Base-by-base conservation (phyloP, 768 basidiomycete species). In the Lactarius quietus region DNA sequence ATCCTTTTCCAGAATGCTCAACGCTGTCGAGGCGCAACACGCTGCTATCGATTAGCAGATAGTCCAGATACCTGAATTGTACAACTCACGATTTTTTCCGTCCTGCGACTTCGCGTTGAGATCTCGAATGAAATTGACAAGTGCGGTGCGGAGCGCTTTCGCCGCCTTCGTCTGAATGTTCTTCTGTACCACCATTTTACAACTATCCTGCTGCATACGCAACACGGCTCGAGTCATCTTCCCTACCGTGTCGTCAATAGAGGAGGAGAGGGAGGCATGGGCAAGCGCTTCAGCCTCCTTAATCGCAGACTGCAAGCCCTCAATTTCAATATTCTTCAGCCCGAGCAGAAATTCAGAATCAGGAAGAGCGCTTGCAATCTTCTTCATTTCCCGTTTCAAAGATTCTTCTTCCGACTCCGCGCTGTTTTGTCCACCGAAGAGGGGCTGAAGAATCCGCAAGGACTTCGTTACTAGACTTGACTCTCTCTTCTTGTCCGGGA, bases 321-420 rank as follows among this genome's bases (percentile, higher is more conserved):
- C 31, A 9, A 43, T 31, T 17, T 56, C 59, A 7, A 67, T 31
- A 31, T 6, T 18, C 14, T 51, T 45, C 36, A 69, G 48, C 3
- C 36, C 39, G 3, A 41, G 36, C 6, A 71, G 41, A 33, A 71
- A 71, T 0, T 28, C 20, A 0, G 54, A 28, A 35, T 71, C 65
- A 7, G 53, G 9, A 26, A 65, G 6, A 4, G 18, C 2, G 0
- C 0, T 12, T 10, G 58, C 63, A 9, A 52, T 18, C 20, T 43
- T 36, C 39, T 48, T 61, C 45, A 65, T 59, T 15, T 69, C 59
- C 12, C 35, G 18, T n/a, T 62, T 36, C 33, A 62, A 33, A 0
- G 1, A 3, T 18, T 4, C 18, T 51, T 51, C 41, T 10, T 63
- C n/a, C 3, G 48, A 15, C 0, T 51, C 26, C 0, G 14, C 10